Conservation (phyloP, 2,329 filamentous ascomycete species). For the Fusarium piperis region DNA sequence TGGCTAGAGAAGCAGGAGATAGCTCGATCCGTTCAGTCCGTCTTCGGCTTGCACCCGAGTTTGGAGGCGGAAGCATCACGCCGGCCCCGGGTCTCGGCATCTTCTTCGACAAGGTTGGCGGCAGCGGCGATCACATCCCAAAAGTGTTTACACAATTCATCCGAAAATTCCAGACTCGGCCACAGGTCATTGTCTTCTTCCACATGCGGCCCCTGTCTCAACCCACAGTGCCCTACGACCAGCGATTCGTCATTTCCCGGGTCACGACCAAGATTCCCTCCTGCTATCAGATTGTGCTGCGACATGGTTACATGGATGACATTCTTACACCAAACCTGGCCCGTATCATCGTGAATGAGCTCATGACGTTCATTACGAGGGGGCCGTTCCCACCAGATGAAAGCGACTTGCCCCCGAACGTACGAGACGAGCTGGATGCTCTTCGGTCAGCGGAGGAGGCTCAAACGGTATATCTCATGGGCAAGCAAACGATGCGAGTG, state of each 20-base stretch:
- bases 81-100: slow-evolving; percentile 70
- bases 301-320: slow-evolving; percentile 79
- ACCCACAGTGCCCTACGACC: slow-evolving; percentile 61
- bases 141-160: slow-evolving; percentile 74
- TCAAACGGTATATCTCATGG: slow-evolving; percentile 66
- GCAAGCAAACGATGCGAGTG: slow-evolving; percentile 67
- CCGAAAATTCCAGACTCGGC: slow-evolving; percentile 73
- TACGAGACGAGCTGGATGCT: slow-evolving; percentile 52
- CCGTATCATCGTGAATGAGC: slow-evolving; percentile 64
- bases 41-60: slow-evolving; percentile 48
- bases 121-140: slow-evolving; percentile 61
- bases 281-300: slow-evolving; percentile 74
- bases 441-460: slow-evolving; percentile 56
- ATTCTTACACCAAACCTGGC: slow-evolving; percentile 72
- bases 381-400: slow-evolving; percentile 41
- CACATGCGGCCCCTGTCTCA: slow-evolving; percentile 72
- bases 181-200: slow-evolving; percentile 78
- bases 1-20: slow-evolving; percentile 26
- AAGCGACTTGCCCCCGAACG: slow-evolving; percentile 37
- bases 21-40: slow-evolving; percentile 33
- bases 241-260: slow-evolving; percentile 59
- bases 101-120: slow-evolving; percentile 82
- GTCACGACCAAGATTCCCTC: slow-evolving; percentile 60
- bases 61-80: slow-evolving; percentile 55
- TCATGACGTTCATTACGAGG: slow-evolving; percentile 63